Evolutionary conservation across 1,284 basidiomycete species (phyloP), one percentile per base, ranked within the genome.

Genomic region (Pascua sp.): DNA sequence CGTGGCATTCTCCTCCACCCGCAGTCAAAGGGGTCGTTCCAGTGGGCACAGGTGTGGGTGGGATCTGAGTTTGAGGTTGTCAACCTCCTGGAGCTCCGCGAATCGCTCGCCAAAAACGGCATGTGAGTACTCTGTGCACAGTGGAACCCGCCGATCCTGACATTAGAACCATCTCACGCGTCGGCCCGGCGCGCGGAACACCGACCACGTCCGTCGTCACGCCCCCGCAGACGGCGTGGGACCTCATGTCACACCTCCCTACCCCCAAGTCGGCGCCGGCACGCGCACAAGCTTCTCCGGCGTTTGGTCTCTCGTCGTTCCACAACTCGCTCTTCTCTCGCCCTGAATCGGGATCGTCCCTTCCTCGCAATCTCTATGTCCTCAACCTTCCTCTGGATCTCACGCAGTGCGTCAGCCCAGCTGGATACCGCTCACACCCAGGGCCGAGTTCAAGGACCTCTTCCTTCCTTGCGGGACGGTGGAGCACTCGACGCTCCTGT

Each of bases 331-430:
- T 47, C 44, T 54, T 44, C 32, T 38, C 41, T 13, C 42, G 42
- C 24, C 32, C 41, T 17, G 42, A 42, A 59, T 62, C 46, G 57
- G 59, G 0, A 44, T 56, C 16, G 61, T 32, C 63, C 2, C 57
- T 69, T 15, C 69, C 71, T 0, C 61, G 73, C 43, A 76, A 76
- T 56, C 65, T 76, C 13, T 76, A 76, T 49, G 56, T 76, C 16
- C 67, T 73, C 53, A 69, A 68, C 47, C 53, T 76, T 16, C 73
- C 73, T 16, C 63, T 72, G 11, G 70, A 72, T 45, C 59, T 75
- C 36, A 69, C 69, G 12, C 69, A 72, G 73, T 75, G 37, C 32
- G 68, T 55, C 9, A 4, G 10, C n/a, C 11, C 17, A 11, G 37
- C 5, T 37, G 11, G 16, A 1, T 46, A 15, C 24, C 24, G 24